Evolutionary conservation across 2,329 filamentous ascomycete genomes (phyloP).

Genomic region (Fusarium austroafricanum): DNA sequence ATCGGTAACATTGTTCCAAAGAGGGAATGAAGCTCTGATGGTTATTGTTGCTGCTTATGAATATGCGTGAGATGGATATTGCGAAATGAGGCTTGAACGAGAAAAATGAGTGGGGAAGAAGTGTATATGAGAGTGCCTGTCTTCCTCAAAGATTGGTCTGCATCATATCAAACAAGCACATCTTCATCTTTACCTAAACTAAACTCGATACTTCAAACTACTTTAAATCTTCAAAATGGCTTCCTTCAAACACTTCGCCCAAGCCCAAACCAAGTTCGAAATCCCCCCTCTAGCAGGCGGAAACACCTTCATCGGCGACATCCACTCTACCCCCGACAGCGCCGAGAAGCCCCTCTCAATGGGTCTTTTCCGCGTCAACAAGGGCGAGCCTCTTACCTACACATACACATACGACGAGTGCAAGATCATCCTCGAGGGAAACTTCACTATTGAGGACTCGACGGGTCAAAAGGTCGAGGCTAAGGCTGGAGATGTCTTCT

Average conservation of each 20-base stretch:
- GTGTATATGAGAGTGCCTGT: constrained; percentile 26
- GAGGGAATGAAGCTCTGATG: constrained; percentile 14
- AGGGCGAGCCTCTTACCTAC: constrained; percentile 75
- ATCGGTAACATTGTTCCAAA: constrained; percentile 35
- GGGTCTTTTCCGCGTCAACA: constrained; percentile 75
- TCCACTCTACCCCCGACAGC: constrained; percentile 67
- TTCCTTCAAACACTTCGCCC: constrained; percentile 63
- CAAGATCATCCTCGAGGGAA: constrained; percentile 78
- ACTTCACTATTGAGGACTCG: constrained; percentile 72
- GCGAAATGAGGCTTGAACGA: background rate
- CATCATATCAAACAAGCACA: constrained; percentile 12
- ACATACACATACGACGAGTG: constrained; percentile 78
- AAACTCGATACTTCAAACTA: background rate
- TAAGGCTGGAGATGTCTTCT: constrained; percentile 73
- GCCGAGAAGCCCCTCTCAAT: constrained; percentile 69
- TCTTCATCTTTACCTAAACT: background rate
- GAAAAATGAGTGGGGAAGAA: background rate
- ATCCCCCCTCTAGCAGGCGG: constrained; percentile 74
- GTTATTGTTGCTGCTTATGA: background rate
- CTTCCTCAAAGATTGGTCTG: constrained; percentile 2
- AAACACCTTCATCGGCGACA: constrained; percentile 75
- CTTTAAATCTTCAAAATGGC: constrained; percentile 46
- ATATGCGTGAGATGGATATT: background rate
- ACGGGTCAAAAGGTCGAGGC: constrained; percentile 70
- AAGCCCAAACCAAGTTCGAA: constrained; percentile 70